These are phyloP conservation scores for Botrytis byssoidea DNA, from an alignment of 2,329 filamentous ascomycete genomes.

Conservation along the genomic window DNA sequence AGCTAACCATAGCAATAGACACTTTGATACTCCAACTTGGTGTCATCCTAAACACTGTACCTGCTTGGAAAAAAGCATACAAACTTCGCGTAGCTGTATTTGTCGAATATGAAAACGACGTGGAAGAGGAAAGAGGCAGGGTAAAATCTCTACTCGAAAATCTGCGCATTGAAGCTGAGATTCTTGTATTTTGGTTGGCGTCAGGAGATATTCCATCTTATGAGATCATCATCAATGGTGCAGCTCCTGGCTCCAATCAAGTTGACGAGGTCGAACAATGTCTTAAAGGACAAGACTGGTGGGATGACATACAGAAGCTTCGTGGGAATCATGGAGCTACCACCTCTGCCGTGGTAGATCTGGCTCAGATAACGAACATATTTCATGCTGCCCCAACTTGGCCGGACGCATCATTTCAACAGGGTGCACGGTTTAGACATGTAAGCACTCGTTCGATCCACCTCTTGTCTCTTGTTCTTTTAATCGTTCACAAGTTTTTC, in stretches of 20 bases:
- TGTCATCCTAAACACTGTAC: constrained; percentile 79
- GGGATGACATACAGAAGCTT: constrained; percentile 67
- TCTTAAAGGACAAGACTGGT: constrained; percentile 75
- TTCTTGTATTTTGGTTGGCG: constrained; percentile 79
- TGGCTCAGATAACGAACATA: constrained; percentile 46
- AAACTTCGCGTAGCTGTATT: constrained; percentile 77
- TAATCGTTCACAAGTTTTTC: too few relatives aligned
- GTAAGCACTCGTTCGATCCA: constrained; percentile 5
- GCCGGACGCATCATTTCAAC: constrained; percentile 53
- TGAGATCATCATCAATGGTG: constrained; percentile 74
- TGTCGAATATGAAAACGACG: constrained; percentile 83
- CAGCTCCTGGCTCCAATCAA: constrained; percentile 52
- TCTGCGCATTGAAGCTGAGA: constrained; percentile 74
- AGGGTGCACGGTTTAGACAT: constrained; percentile 46
- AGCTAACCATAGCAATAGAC: constrained; percentile 47
- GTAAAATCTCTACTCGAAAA: constrained; percentile 76
- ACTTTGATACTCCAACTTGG: constrained; percentile 83
- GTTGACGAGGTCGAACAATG: constrained; percentile 62
- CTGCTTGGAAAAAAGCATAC: constrained; percentile 74
- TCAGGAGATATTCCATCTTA: constrained; percentile 71
- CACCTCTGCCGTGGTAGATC: constrained; percentile 42
- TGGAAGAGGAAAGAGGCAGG: constrained; percentile 72
- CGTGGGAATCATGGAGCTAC: constrained; percentile 42
- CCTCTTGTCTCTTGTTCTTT: too few relatives aligned
- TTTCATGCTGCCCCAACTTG: constrained; percentile 46